These are phyloP conservation scores for Rhizopogon vesiculosus DNA, from an alignment of 768 basidiomycete genomes.

Conservation along the genomic window DNA sequence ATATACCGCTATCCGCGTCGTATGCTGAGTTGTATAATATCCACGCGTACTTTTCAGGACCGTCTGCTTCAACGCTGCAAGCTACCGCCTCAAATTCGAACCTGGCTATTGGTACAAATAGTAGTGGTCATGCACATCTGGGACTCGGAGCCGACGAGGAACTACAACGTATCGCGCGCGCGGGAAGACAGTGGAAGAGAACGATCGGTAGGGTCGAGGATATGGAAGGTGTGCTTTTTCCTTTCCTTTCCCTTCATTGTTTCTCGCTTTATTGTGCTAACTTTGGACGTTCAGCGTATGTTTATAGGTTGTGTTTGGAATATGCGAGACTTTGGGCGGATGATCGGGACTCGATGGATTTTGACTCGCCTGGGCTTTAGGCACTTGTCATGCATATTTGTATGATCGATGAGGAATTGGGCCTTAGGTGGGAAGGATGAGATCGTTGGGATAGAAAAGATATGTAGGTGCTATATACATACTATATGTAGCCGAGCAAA, in stretches of 20 bases:
- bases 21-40: conserved; percentile 95
- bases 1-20: conserved; percentile 81
- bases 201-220: conserved; percentile 78
- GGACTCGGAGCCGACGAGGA: conserved; percentile 61
- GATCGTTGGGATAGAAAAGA: too few relatives aligned
- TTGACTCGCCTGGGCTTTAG: conserved; percentile 1
- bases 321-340: conserved; percentile 85
- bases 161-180: conserved; percentile 77
- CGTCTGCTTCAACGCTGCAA: conserved; percentile 53
- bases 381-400: too few relatives aligned
- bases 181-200: conserved; percentile 89
- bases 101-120: conserved; percentile 45
- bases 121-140: conserved; percentile 11
- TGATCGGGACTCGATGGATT: conserved; percentile 70
- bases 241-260: background rate
- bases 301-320: conserved; percentile 55
- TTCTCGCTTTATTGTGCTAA: background rate
- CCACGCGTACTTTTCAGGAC: conserved; percentile 81
- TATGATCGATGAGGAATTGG: too few relatives aligned
- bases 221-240: conserved; percentile 74
- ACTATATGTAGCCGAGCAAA: too few relatives aligned
- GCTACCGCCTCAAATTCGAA: conserved; percentile 17
- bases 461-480: too few relatives aligned
- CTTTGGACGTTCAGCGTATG: conserved; percentile 51
- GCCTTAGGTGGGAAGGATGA: too few relatives aligned